These are phyloP conservation scores for Begonia peltatifolia DNA, from an alignment of 306 rosid species.

Conservation along the genomic window DNA sequence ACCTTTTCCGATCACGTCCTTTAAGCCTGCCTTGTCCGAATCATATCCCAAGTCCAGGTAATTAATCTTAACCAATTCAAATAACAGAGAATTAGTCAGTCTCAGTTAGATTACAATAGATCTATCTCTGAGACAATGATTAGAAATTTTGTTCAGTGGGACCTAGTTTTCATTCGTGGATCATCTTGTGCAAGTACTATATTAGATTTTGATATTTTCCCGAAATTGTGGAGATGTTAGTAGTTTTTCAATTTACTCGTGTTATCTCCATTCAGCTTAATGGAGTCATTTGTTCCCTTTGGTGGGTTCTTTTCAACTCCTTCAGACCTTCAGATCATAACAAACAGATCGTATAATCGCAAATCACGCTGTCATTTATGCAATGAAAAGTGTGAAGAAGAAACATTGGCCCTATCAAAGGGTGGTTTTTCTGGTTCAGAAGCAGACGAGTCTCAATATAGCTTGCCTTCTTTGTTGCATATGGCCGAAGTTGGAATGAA, in stretches of 20 bases:
- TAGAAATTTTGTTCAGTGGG: no score
- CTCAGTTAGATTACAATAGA: no score
- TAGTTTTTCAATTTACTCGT: constrained; percentile 10
- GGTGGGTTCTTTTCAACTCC: constrained; percentile 93
- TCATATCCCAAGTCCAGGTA: constrained; percentile 67
- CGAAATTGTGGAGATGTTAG: not conserved
- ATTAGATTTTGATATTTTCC: no score
- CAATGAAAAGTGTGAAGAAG: constrained; percentile 43
- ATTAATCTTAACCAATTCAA: constrained; percentile 2
- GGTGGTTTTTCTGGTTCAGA: constrained; percentile 29
- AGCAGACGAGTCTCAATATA: constrained; percentile 34
- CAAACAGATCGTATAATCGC: constrained; percentile 30
- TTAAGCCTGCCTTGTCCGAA: constrained; percentile 36
- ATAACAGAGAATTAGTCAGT: no score
- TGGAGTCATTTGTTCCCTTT: constrained; percentile 91
- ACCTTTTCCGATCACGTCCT: constrained; percentile 79
- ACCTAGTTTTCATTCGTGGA: no score
- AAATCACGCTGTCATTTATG: constrained; percentile 26
- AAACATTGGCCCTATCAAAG: constrained; percentile 31
- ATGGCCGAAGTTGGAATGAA: constrained; percentile 27
- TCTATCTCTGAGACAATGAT: no score
- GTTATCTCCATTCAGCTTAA: constrained; percentile 49
- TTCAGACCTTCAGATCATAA: constrained; percentile 45
- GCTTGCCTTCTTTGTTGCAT: constrained; percentile 64
- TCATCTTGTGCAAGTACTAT: no score